A percentile compares a stretch with the other conserved stretches of the same genome.
phyloP scores from a whole-genome alignment of 768 basidiomycete genomes.

The Baorangia bicolor region DNA sequence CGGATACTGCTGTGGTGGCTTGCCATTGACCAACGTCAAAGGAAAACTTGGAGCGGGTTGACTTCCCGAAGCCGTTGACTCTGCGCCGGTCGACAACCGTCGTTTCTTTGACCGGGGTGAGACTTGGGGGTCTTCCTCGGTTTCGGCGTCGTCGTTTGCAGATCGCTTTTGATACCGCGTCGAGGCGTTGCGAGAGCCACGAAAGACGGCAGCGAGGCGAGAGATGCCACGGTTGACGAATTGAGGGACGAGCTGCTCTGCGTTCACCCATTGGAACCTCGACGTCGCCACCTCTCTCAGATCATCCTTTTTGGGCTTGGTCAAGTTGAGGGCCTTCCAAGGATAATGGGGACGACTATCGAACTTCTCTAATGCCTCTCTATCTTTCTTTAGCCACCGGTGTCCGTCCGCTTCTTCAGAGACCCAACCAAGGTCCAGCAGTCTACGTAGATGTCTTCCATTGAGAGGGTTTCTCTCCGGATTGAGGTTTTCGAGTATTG shows the following conservation, averaged over 20 bases:
- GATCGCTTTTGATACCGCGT: constrained; percentile 26
- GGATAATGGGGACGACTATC: constrained; percentile 26
- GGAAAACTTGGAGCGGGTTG: constrained; percentile 12
- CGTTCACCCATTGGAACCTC: constrained; percentile 33
- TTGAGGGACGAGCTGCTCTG: constrained; percentile 28
- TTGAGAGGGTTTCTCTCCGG: constrained; percentile 19
- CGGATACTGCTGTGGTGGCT: constrained; percentile 32
- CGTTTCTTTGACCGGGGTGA: constrained; percentile 30
- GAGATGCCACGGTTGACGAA: constrained; percentile 24
- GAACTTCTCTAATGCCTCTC: constrained; percentile 26
- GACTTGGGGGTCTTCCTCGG: constrained; percentile 2
- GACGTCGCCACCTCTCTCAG: constrained; percentile 26
- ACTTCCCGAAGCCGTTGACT: not conserved
- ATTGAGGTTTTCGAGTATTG: constrained; percentile 19
- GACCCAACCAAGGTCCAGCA: constrained; percentile 32
- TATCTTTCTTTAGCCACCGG: constrained; percentile 28
- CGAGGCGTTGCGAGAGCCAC: constrained; percentile 1
- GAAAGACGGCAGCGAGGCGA: constrained; percentile 17
- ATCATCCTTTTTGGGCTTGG: constrained; percentile 26
- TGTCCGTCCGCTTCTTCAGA: constrained; percentile 18
- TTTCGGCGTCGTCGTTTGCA: constrained; percentile 7
- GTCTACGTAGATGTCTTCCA: constrained; percentile 28
- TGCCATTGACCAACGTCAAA: constrained; percentile 28
- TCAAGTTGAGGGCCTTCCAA: constrained; percentile 25
- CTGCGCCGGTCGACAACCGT: constrained; percentile 16